Base-by-base conservation (phyloP, 805 yeast genomes). In the Candida verbasci region DNA sequence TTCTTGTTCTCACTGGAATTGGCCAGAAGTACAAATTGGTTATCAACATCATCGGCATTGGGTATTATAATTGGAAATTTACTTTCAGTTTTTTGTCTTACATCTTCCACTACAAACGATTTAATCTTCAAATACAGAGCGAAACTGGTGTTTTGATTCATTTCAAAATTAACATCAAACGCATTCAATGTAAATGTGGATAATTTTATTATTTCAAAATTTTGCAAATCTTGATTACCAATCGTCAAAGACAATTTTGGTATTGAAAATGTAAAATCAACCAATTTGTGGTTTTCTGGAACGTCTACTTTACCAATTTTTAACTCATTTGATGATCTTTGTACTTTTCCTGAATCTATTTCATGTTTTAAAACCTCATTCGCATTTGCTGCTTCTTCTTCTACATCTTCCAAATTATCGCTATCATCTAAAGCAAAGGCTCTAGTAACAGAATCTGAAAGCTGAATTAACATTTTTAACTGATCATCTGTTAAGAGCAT, bases 51-150 rank as follows among this genome's bases (percentile, higher is more conserved):
- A 7, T 69, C 60, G 2, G 75, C 70, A 17, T 76, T 74, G 1
- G 97, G 97, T 29, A 93, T 79, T 22, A 93, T 78, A 42, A 89
- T 83, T 0, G 83, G 73, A 60, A 86, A 91, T 47, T 76, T 77
- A 61, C 84, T 91, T 21, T 71, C 77, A 15, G 73, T 74, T 6
- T 62, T 61, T 17, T 59, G 56, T 45, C 97, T 70, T 3, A 79
- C 74, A 58, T 93, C 98, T 37, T 75, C 77, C 3, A 89, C 83
- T 2, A 81, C 76, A 48, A 93, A 82, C 0, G 96, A 78, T 28
- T 78, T 74, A 20, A 87, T 68, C 38, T 74, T 76, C 7, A 87
- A 48, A 36, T 79, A 80, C 0, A 89, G 75, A 6, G 63, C 70
- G 37, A 76, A 72, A 22, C 76, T 71, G 0, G 81, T 72, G 45